Evolutionary conservation across 768 basidiomycete genomes (phyloP), one percentile per base, ranked within the genome.

Genomic region (Suillus hirtellus): DNA sequence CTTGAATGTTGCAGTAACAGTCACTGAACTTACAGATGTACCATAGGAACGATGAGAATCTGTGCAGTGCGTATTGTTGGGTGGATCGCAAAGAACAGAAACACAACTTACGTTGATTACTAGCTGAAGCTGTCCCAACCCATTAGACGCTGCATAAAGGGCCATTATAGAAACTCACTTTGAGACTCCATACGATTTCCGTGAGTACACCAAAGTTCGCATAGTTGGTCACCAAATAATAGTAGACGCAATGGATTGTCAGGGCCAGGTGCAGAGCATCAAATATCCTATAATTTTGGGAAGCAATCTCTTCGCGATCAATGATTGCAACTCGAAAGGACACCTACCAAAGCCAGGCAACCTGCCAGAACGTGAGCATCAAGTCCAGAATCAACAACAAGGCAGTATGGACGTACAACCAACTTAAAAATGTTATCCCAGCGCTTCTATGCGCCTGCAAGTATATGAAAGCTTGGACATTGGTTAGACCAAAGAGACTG

Each of bases 221-320:
- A 54, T 73, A 78, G 50, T 76, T 78, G 6, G 66, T 68, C 43
- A 80, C 70, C 34, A 76, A 60, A 67, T 79, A 79, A 63, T 70
- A 74, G 66, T 80, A 79, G n/a, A 79, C 46, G 21, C 66, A 65
- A 59, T 79, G 75, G 4, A 75, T 71, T 35, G 77, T 66, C 24
- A 80, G 68, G 0, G 71, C 73, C 38, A 79, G 67, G 42, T 79
- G 77, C 19, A 77, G 62, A 11, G 74, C 73, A 65, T 79, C 77
- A 12, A 78, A 68, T 7, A 74, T 24, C 78, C 79, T 80, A 49
- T 21, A 27, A 1, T 12, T 34, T 42, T 7, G 8, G 15, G 19
- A n/a, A 14, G 38, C 2, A 2, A n/a, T 63, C 19, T 27, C 24
- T 10, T 47, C 8, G 12, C 10, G 35, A 37, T 40, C 19, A 27